Base-by-base conservation (phyloP, 441 rosid species). In the Euphorbia celastroides region DNA sequence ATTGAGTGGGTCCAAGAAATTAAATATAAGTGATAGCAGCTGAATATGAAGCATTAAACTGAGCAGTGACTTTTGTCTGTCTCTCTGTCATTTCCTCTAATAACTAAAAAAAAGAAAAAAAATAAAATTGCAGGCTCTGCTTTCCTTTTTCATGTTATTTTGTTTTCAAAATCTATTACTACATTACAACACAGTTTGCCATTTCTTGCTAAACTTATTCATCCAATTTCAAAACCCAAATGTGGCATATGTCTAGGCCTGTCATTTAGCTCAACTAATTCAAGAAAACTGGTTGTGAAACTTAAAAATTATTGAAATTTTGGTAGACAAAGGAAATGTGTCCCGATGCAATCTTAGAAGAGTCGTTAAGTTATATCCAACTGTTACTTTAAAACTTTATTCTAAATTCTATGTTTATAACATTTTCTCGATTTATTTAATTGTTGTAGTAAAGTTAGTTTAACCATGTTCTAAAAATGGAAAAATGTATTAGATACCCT, bases 241-340 rank as follows among this genome's bases (percentile, higher is more conserved):
- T 16, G 11, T 5, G 56, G 56, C 23, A 20, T 51, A 20, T 7
- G 46, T 23, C 12, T 64, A 70, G 82, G 81, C 42, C 72, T 78
- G 79, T 67, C 72, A 68, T 77, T 77, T 80, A 79, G 84, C 75
- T 73, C 84, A 78, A 78, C 82, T 72, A 80, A 76, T 72, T 66
- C 65, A 51, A 51, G 17, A 51, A 51, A 51, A 51, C 26, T 20
- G 19, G 30, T 7, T 30, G 22, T 26, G 10, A 12, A 13, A 23
- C 14, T 17, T n/a, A 1, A 38, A 20, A 8, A 10, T 7, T 22
- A 14, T 63, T n/a, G 42, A 14, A 34, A 22, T 20, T 34, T 38
- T 38, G 44, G 13, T 38, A n/a, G n/a, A n/a, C n/a, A n/a, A n/a
- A n/a, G n/a, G n/a, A n/a, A n/a, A n/a, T n/a, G n/a, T n/a, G n/a